phyloP scores from a whole-genome alignment of 2,329 filamentous ascomycete species.

The Ophiostoma triangulosporum region DNA sequence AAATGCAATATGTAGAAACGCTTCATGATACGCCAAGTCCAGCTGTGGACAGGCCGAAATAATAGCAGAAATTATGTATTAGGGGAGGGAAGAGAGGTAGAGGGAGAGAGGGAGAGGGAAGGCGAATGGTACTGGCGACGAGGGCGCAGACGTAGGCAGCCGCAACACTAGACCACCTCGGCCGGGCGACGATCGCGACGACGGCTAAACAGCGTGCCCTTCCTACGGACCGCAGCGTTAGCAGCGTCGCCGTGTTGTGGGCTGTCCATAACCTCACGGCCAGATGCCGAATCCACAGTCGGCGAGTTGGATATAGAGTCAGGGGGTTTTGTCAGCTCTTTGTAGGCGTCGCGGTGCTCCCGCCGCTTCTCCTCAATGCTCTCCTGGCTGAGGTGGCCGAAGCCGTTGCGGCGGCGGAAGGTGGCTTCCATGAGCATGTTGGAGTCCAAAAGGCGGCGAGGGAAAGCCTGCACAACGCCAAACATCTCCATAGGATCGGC shows the following conservation, averaged over 20 bases:
- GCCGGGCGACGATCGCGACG: conserved; percentile 24
- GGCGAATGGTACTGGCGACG: not conserved
- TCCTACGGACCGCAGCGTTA: conserved; percentile 20
- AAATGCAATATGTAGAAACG: not conserved
- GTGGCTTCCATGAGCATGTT: conserved; percentile 73
- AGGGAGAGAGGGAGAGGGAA: not conserved
- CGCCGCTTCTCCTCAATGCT: conserved; percentile 64
- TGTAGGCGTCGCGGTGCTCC: conserved; percentile 45
- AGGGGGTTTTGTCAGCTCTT: conserved; percentile 29
- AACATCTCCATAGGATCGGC: conserved; percentile 91
- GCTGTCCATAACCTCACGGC: not conserved
- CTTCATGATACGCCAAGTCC: not conserved
- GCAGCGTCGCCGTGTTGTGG: not conserved
- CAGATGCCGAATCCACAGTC: not conserved
- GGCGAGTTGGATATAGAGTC: conserved; percentile 16
- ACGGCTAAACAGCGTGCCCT: conserved; percentile 32
- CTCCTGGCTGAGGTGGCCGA: conserved; percentile 69
- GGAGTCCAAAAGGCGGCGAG: conserved; percentile 66
- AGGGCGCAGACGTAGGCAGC: not conserved
- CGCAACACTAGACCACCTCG: conserved; percentile 20
- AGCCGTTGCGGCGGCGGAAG: conserved; percentile 66
- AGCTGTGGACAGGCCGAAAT: not conserved
- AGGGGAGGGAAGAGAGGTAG: not conserved
- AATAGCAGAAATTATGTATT: not conserved
- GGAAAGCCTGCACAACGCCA: conserved; percentile 79